phyloP scores from a whole-genome alignment of 2,329 filamentous ascomycete species.

The Biscogniauxia sp. region DNA sequence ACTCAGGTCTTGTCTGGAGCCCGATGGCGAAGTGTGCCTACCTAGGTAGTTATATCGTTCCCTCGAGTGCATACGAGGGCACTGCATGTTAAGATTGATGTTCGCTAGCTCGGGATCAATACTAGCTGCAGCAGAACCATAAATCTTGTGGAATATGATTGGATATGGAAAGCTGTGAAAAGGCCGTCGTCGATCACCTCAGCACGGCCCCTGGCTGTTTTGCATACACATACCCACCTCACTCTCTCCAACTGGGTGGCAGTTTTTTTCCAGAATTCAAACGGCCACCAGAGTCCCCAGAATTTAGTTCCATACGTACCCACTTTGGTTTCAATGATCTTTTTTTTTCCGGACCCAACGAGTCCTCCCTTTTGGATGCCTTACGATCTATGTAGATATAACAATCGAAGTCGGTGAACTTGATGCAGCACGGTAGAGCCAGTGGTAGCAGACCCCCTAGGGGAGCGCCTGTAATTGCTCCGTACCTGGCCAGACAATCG shows the following conservation, averaged over 20 bases:
- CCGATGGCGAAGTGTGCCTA: too few species aligned
- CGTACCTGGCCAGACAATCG: background rate
- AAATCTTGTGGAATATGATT: background rate
- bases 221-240: background rate
- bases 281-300: background rate
- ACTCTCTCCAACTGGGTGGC: background rate
- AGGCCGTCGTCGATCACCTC: background rate
- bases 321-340: background rate
- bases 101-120: background rate
- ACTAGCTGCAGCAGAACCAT: background rate
- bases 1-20: too few species aligned
- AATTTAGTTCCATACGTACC: background rate
- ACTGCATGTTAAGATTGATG: slow-evolving; percentile 1
- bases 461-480: background rate
- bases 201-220: background rate
- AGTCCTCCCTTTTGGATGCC: background rate
- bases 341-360: background rate
- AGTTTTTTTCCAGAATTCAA: background rate
- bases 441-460: background rate
- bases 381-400: background rate
- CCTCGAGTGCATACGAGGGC: background rate
- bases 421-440: background rate
- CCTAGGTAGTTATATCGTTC: background rate
- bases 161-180: background rate
- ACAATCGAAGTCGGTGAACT: background rate